Conservation (phyloP, 1,284 basidiomycete genomes). For the Schizophyllum commune region DNA sequence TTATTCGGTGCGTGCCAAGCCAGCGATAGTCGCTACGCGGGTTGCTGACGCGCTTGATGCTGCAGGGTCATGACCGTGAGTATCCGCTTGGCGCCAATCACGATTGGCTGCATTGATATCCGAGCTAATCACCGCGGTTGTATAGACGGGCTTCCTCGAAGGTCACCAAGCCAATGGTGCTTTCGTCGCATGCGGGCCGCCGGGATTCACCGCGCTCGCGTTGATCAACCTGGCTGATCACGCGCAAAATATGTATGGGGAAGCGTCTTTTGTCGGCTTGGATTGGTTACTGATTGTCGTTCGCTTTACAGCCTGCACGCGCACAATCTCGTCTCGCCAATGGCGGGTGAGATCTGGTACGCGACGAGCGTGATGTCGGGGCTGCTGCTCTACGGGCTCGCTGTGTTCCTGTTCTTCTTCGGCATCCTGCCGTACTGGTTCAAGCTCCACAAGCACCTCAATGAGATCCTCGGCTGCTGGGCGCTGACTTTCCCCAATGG, state of each 20-base stretch:
- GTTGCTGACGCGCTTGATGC: slow-evolving; percentile 2
- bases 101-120: neutral
- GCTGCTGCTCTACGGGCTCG: slow-evolving; percentile 37
- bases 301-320: slow-evolving; percentile 24
- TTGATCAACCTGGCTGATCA: slow-evolving; percentile 36
- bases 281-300: slow-evolving; percentile 1
- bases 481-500: slow-evolving; percentile 43
- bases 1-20: slow-evolving; percentile 29
- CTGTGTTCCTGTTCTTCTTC: slow-evolving; percentile 40
- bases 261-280: slow-evolving; percentile 9
- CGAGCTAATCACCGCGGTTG: neutral
- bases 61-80: slow-evolving; percentile 35
- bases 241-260: slow-evolving; percentile 28
- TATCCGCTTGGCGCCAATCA: neutral
- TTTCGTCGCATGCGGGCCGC: slow-evolving; percentile 40
- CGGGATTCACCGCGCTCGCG: slow-evolving; percentile 41
- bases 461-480: slow-evolving; percentile 45
- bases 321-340: slow-evolving; percentile 30
- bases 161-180: slow-evolving; percentile 44
- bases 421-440: slow-evolving; percentile 40
- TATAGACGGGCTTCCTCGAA: slow-evolving; percentile 41
- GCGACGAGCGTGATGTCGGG: slow-evolving; percentile 31
- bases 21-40: neutral
- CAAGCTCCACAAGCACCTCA: slow-evolving; percentile 39
- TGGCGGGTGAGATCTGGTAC: slow-evolving; percentile 42